Base-by-base conservation (phyloP, 495 filamentous ascomycete species). In the Lasiosphaeria ovina region DNA sequence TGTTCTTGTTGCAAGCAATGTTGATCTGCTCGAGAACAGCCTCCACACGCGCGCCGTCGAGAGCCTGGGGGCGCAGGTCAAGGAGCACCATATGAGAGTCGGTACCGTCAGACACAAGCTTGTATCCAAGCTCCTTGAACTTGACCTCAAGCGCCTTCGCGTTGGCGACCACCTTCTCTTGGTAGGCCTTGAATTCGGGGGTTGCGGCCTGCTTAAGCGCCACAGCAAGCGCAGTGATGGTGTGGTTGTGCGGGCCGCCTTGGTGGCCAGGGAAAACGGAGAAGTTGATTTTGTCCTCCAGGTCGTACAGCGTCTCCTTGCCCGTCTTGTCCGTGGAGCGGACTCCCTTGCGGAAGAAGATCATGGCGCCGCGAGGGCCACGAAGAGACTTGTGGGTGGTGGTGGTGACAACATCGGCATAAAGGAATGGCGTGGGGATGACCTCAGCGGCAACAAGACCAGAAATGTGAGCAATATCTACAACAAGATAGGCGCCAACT, bases 351-450 rank as follows among this genome's bases (percentile, higher is more conserved):
- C 95, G 90, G 86, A 91, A 99, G 85, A 99, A 99, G 79, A 99
- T 99, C 95, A 99, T 99, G 72, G 95, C 95, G 73, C 95, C 95
- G 77, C 95, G 89, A 57, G 95, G 95, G 55, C 95, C 95, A 81
- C 95, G 91, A 69, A 99, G 90, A 54, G 93, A 97, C 86, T 99
- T 99, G 87, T 99, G 95, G 53, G 95, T 99, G 59, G 95, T 99
- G 58, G 95, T 99, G 62, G 95, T 99, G 59, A 99, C 95, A 57
- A 99, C 89, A 75, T 98, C 95, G 60, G 93, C 92, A 69, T 97
- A 83, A 64, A 87, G 81, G 81, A 99, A 99, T 34, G 95, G 95
- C 56, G 90, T 91, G 62, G 93, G 91, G 67, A 98, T 97, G 70
- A 96, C 93, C 66, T 88, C 91, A 61, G 90, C 89, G 64, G 95